These are phyloP conservation scores for Protomyces arabidopsidicola DNA, from an alignment of 1,139 yeast species.

Conservation along the genomic window DNA sequence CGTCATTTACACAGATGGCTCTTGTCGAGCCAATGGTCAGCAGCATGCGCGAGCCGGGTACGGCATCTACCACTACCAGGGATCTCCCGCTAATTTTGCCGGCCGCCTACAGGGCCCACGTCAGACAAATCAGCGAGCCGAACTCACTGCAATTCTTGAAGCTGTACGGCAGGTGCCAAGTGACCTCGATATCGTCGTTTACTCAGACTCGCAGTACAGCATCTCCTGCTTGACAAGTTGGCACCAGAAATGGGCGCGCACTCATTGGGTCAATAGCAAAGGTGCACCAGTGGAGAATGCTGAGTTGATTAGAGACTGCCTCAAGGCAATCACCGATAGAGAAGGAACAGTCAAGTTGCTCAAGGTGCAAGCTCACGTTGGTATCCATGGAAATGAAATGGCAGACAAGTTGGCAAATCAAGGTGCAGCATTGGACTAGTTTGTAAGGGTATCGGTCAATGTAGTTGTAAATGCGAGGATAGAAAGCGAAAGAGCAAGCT, in stretches of 20 bases:
- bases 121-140: constrained; percentile 80
- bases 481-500: not conserved
- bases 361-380: constrained; percentile 73
- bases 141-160: constrained; percentile 58
- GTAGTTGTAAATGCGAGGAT: no score
- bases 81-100: constrained; percentile 53
- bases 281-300: constrained; percentile 51
- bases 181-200: constrained; percentile 39
- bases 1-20: constrained; percentile 65
- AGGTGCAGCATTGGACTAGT: constrained; percentile 1
- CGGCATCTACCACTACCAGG: constrained; percentile 65
- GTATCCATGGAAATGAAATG: constrained; percentile 62
- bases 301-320: constrained; percentile 46
- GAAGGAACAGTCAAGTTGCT: constrained; percentile 42
- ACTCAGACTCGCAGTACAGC: constrained; percentile 59
- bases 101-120: constrained; percentile 47
- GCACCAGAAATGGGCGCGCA: constrained; percentile 51
- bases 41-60: constrained; percentile 53
- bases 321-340: constrained; percentile 39
- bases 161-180: constrained; percentile 48
- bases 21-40: constrained; percentile 54
- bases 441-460: no score
- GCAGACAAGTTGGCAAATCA: constrained; percentile 66
- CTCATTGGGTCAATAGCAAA: constrained; percentile 50
- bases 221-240: constrained; percentile 49